phyloP scores from a whole-genome alignment of 495 filamentous ascomycete species.

The Penicillium odoratum region DNA sequence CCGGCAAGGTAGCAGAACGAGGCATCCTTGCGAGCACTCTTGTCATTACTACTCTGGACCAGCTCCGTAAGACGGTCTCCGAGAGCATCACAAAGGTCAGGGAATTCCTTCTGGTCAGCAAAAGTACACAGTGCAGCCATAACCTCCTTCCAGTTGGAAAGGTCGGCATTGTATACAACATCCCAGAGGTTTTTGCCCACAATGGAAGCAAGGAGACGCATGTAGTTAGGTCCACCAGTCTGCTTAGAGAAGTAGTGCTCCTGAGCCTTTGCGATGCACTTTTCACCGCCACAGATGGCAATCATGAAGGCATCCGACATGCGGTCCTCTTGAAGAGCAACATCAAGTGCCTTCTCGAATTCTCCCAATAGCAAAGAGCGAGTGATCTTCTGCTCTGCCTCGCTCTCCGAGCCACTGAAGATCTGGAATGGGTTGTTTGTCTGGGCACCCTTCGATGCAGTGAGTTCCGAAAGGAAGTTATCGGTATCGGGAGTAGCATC shows the following conservation, averaged over 20 bases:
- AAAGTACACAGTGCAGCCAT: conserved; percentile 96
- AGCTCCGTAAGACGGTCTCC: conserved; percentile 88
- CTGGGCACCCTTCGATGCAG: conserved; percentile 74
- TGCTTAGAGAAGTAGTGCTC: conserved; percentile 86
- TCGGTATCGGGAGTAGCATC: conserved; percentile 74
- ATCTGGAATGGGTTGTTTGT: conserved; percentile 88
- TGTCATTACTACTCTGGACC: conserved; percentile 45
- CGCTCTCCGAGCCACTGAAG: conserved; percentile 73
- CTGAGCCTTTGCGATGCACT: conserved; percentile 92
- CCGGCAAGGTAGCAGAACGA: conserved; percentile 95
- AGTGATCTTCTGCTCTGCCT: conserved; percentile 84
- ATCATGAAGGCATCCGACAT: conserved; percentile 98
- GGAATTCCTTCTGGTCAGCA: conserved; percentile 84
- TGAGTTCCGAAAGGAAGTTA: conserved; percentile 74
- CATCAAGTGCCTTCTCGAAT: conserved; percentile 86
- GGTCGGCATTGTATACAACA: conserved; percentile 91
- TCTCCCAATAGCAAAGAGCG: conserved; percentile 82
- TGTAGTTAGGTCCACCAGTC: conserved; percentile 80
- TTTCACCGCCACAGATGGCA: conserved; percentile 92
- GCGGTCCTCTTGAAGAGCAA: conserved; percentile 82
- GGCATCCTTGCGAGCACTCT: conserved; percentile 74
- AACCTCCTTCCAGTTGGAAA: conserved; percentile 93
- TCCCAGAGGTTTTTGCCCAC: conserved; percentile 98
- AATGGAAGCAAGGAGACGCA: conserved; percentile 86
- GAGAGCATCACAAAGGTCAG: conserved; percentile 93